Base-by-base conservation (phyloP, 345 rosid species). In the Moricandia moricandioides region DNA sequence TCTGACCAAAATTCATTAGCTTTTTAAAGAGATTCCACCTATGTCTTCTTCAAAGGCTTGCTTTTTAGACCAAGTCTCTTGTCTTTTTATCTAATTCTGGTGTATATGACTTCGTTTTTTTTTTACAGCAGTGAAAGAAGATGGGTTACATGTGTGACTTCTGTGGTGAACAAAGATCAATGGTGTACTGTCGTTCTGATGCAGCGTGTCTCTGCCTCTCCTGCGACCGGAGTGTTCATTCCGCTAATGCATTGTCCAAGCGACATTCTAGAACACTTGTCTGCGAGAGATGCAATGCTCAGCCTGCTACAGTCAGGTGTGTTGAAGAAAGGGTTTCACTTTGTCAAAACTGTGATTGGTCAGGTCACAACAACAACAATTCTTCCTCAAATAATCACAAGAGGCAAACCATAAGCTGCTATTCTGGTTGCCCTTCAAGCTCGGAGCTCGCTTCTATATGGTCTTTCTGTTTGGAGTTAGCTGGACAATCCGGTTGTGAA, bases 261-360 rank as follows among this genome's bases (percentile, higher is more conserved):
- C 92, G 97, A 33, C 99, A 96, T 80, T 91, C 97, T 3, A 81
- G 99, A 43, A 90, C 96, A 2, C 88, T 96, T 17, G 6, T 92
- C 71, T 96, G 98, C 62, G 99, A 92, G 62, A 88, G 96, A 76
- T 96, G 99, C 73, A 84, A 85, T 75, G 85, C 91, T 1, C 97
- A 92, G 60, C 96, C 99, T 45, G 96, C 97, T 10, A 59, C 82
- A 0, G 88, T 92, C 62, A 88, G 99, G 81, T 89, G 96, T 82
- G 75, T 78, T 0, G 96, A 91, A 70, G 97, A 92, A 79, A 92
- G 79, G 30, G 75, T 87, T 21, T 92, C 95, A 4, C 89, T 96
- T 8, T 96, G 99, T 87, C 99, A 96, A 75, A 89, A 87, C 82
- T 96, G 99, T 83, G 94, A 96, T 80, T 89, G 97, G 96, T 72